Evolutionary conservation across 1,139 yeast genomes (phyloP), one percentile per base, ranked within the genome.

Genomic region (Kodamaea arcana): DNA sequence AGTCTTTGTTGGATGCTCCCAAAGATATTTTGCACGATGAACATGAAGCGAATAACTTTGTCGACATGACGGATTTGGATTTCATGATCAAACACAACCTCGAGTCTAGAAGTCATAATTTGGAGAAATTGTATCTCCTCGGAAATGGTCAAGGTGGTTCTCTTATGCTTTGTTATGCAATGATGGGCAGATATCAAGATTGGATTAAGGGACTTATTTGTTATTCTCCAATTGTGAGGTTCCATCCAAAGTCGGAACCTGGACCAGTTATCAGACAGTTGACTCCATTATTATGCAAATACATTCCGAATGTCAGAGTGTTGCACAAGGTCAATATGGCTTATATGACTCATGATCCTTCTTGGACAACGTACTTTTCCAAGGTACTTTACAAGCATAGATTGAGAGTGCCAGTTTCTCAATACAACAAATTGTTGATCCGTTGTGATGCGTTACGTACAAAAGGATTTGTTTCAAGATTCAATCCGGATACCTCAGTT

Each of bases 91-190:
- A 65, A 39, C 45, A 47, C n/a, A 59, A 60, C 34, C 53, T 63
- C 15, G 62, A 58, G 17, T 47, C 47, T 17, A 43, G 60, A 31
- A 32, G 35, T 3, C 47, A 51, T 33, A 38, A 44, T 17, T 35
- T 53, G 7, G 67, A 66, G 29, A 79, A 78, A 44, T 53, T 87
- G 27, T 75, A 70, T 48, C 54, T 92, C 43, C 67, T 77, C 62
- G 96, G 97, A 2, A 95, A 85, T 52, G 86, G 95, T n/a, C 88
- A 90, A 96, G 98, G 98, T 32, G 97, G 97, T 15, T 95, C 85
- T 0, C 80, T 87, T 34, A 65, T 69, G 0, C 65, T 88, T 40
- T 85, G 81, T 57, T 90, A 90, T 55, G 85, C 80, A 12, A 72
- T 82, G 36, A 62, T 65, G 34, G 97, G 97, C 3, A 73, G 66